Conservation (phyloP, 345 rosid species). For the Barbarea vulgaris region DNA sequence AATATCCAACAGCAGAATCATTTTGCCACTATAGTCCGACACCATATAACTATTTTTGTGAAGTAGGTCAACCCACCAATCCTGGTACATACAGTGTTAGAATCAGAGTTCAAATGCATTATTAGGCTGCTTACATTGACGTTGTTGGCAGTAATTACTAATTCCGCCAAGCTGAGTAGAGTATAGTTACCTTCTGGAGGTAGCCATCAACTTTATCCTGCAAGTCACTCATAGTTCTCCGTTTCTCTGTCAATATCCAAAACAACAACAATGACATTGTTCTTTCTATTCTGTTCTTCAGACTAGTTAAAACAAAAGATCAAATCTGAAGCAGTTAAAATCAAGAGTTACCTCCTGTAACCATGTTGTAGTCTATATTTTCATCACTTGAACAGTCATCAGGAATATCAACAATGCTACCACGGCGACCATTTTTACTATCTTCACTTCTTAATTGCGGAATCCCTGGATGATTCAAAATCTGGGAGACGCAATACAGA, state of each 20-base stretch:
- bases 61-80: constrained; percentile 98
- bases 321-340: constrained; percentile 10
- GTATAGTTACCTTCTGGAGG: constrained; percentile 62
- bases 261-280: constrained; percentile 17
- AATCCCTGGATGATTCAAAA: constrained; percentile 99
- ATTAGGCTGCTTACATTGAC: constrained; percentile 1
- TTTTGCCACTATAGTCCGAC: constrained; percentile 84
- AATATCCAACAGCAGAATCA: constrained; percentile 95
- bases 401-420: constrained; percentile 72
- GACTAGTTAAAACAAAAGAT: constrained; percentile 18
- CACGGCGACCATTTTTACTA: constrained; percentile 59
- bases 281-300: not conserved
- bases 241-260: constrained; percentile 58
- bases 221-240: constrained; percentile 50
- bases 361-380: constrained; percentile 71
- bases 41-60: constrained; percentile 69
- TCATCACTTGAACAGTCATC: constrained; percentile 98
- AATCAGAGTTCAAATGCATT: not conserved
- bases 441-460: constrained; percentile 86
- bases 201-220: constrained; percentile 68
- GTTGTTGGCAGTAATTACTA: constrained; percentile 8
- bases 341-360: constrained; percentile 64
- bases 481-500: constrained; percentile 52
- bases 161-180: constrained; percentile 1
- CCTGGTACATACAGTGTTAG: constrained; percentile 50